Evolutionary conservation across 257 asterid species (phyloP), one percentile per base, ranked within the genome.

Genomic region (Petrea volubilis): DNA sequence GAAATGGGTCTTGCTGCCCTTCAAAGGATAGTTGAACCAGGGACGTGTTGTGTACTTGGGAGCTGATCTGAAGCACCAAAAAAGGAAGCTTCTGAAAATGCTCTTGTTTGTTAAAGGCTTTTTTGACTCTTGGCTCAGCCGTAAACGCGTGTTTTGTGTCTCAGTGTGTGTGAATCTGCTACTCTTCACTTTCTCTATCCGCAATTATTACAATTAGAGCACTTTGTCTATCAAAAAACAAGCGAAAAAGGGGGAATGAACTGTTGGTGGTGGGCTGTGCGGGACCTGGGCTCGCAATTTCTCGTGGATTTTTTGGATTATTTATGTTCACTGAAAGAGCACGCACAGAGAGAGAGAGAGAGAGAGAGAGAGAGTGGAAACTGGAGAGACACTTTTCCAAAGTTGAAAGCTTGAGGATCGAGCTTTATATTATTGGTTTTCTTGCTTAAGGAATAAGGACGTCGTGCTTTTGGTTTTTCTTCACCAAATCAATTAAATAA

Each of bases 1-100:
- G 75, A 77, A 53, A 71, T 41, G 76, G 76, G 68, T 44, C 25
- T 66, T 60, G 24, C 20, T 71, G 38, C 28, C 21, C 43, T 60
- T 38, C 5, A 64, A 68, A 64, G 49, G 33, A 53, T 14, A 49
- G 17, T 41, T 41, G 60, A 74, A 73, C 18, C 23, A 52, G n/a
- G 33, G 60, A 34, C 68, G 68, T 36, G 15, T 25, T 7, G 23
- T 1, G 17, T 12, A 64, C 29, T 75, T 71, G 20, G 68, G 43
- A 71, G 75, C 78, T 74, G 77, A 74, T 81, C 76, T 74, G 79
- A 68, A 69, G 77, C 76, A 57, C 38, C n/a, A n/a, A 24, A 77
- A 64, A 64, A 58, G 15, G 82, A 77, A 78, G 76, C 74, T 71
- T 78, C 81, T 49, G 77, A 71, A 67, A 72, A 49, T 71, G 78